Evolutionary conservation across 2,329 filamentous ascomycete species (phyloP).

Genomic region (Venturia pyrina): DNA sequence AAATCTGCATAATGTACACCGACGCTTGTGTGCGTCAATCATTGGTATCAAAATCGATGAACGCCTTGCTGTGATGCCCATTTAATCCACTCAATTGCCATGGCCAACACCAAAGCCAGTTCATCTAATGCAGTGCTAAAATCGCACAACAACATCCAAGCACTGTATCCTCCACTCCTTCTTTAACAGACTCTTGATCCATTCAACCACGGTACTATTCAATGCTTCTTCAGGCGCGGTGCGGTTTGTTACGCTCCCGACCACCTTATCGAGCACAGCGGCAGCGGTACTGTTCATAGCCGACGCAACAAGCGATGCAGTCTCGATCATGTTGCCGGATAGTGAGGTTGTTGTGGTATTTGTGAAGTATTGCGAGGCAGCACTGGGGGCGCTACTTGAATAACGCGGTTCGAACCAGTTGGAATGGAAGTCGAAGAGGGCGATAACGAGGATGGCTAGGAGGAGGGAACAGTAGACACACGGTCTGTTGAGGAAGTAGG

Average conservation of each 20-base stretch:
- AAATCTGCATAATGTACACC: neutral
- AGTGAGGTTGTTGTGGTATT: constrained; percentile 13
- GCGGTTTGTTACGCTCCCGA: constrained; percentile 22
- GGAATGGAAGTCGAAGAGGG: constrained; percentile 81
- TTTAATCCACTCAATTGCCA: neutral
- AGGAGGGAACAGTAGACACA: constrained; percentile 98
- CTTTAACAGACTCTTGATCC: constrained; percentile 69
- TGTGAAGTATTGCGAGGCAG: constrained; percentile 19
- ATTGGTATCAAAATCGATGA: neutral
- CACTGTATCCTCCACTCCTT: constrained; percentile 88
- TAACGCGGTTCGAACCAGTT: constrained; percentile 86
- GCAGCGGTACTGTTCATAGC: constrained; percentile 59
- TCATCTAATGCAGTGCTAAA: constrained; percentile 35
- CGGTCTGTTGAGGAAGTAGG: constrained; percentile 90
- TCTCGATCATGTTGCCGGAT: constrained; percentile 20
- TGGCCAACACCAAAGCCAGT: neutral
- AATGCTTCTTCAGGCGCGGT: constrained; percentile 31
- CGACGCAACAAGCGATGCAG: constrained; percentile 26
- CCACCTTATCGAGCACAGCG: constrained; percentile 21
- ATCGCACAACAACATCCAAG: constrained; percentile 73
- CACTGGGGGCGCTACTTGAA: constrained; percentile 21
- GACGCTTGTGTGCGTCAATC: neutral
- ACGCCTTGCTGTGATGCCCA: neutral
- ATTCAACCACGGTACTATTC: constrained; percentile 43
- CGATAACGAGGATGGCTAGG: constrained; percentile 87